Conservation (phyloP, 106 monocot species). For the Ottelia alismoides region DNA sequence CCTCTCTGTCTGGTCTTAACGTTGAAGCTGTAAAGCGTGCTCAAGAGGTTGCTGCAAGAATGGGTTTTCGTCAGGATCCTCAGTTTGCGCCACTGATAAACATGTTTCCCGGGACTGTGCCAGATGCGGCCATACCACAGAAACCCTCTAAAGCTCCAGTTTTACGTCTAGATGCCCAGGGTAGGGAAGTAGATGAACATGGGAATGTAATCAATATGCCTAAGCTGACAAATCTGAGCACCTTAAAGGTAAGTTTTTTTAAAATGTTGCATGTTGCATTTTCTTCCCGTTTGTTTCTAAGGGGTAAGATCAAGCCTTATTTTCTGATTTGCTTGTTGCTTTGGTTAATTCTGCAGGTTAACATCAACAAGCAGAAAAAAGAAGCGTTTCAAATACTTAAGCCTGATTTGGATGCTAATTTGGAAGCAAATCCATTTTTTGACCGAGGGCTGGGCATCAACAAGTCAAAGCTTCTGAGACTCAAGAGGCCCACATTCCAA, state of each 20-base stretch:
- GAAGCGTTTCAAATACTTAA: constrained; percentile 95
- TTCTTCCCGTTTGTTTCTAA: no score
- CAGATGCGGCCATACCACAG: constrained; percentile 41
- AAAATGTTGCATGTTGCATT: no score
- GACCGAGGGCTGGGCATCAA: constrained; percentile 81
- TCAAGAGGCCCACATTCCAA: constrained; percentile 79
- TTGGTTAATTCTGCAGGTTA: constrained; percentile 57
- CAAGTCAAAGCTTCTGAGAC: constrained; percentile 73
- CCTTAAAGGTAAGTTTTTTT: constrained; percentile 55
- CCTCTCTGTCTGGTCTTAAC: constrained; percentile 25
- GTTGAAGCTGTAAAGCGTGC: constrained; percentile 90
- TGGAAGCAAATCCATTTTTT: constrained; percentile 46
- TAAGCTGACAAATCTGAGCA: constrained; percentile 74
- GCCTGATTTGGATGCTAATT: constrained; percentile 68
- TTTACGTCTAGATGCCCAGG: constrained; percentile 84
- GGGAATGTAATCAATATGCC: constrained; percentile 70
- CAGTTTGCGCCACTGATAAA: constrained; percentile 92
- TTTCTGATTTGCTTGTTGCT: not conserved
- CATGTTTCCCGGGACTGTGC: constrained; percentile 70
- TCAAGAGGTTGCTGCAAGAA: constrained; percentile 80
- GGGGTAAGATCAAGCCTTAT: no score
- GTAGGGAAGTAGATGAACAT: constrained; percentile 92
- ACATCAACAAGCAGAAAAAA: constrained; percentile 98
- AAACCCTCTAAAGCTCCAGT: constrained; percentile 84
- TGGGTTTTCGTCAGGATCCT: constrained; percentile 96